Percentiles rank a stretch among this genome's conserved stretches.
phyloP scores from a whole-genome alignment of 495 filamentous ascomycete genomes.

The Friedmanniomyces simplex region DNA sequence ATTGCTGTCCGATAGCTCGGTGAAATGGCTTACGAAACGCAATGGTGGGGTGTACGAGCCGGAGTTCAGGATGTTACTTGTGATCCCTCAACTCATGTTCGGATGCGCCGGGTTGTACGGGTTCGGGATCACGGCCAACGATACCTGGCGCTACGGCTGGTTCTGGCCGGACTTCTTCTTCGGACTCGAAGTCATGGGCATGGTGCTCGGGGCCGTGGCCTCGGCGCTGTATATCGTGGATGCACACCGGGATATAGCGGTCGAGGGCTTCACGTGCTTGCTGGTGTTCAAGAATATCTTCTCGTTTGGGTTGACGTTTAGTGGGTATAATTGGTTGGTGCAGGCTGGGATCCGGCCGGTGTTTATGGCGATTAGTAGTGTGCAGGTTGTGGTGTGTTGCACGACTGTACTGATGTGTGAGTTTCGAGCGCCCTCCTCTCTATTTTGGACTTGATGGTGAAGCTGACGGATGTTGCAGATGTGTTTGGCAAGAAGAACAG shows the following conservation, averaged over 20 bases:
- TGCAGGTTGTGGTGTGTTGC: slow-evolving; percentile 66
- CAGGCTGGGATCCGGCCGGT: slow-evolving; percentile 44
- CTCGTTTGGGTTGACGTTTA: slow-evolving; percentile 73
- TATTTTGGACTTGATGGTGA: background rate
- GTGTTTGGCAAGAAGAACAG: slow-evolving; percentile 71
- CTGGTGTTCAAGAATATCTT: slow-evolving; percentile 92
- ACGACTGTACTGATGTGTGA: slow-evolving; percentile 73
- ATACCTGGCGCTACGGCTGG: slow-evolving; percentile 54
- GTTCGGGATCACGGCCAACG: slow-evolving; percentile 59
- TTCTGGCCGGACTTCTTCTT: slow-evolving; percentile 70
- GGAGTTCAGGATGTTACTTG: slow-evolving; percentile 75
- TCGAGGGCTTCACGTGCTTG: slow-evolving; percentile 85
- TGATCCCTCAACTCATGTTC: slow-evolving; percentile 68
- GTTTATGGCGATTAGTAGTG: slow-evolving; percentile 62
- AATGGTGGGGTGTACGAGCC: slow-evolving; percentile 84
- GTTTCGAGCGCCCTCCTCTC: slow-evolving; percentile 21
- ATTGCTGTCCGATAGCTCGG: slow-evolving; percentile 62
- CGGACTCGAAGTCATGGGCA: slow-evolving; percentile 54
- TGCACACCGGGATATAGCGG: slow-evolving; percentile 80
- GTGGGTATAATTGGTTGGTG: slow-evolving; percentile 71
- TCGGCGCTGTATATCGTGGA: slow-evolving; percentile 88
- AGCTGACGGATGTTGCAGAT: slow-evolving; percentile 42
- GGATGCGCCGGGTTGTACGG: slow-evolving; percentile 73
- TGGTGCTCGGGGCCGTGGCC: slow-evolving; percentile 82
- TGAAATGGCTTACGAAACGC: slow-evolving; percentile 53